Evolutionary conservation across 2,329 filamentous ascomycete species (phyloP), one percentile per base, ranked within the genome.

Genomic region (Claviceps humidiphila): DNA sequence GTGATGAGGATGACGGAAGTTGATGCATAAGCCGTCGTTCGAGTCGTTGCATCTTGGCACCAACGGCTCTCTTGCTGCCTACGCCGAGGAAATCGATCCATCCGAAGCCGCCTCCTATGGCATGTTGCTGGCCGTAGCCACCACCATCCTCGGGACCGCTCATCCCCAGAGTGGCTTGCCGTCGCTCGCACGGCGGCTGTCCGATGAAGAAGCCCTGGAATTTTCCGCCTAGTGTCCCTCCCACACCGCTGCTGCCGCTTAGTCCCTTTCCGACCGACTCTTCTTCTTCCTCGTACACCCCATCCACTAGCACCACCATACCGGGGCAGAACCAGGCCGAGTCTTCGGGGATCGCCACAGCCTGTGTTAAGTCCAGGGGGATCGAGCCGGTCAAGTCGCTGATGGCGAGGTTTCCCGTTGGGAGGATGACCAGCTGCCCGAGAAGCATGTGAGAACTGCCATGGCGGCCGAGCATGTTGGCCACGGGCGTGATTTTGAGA

Each of bases 71-170:
- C 66, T 95, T 89, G 61, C 89, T 95, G 39, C 91, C 91, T 1
- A 93, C 80, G 5, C 91, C 93, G 1, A 97, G 74, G 63, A 97
- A 98, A 66, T 97, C 93, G 51, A 95, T 89, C 90, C 93, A 98
- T 44, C 93, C 93, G 63, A 97, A 96, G 1, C 87, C 88, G 53
- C 87, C 87, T 30, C 84, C 85, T 43, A 86, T 80, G 41, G 79
- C 82, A 55, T 80, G 74, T 54, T 80, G 77, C 20, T 72, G 69
- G 11, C 76, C 74, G 20, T 81, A 78, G 1, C 44, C 44, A 5
- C 44, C 16, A n/a, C 34, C 42, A n/a, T 75, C 74, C 22, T 82
- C 78, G 2, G 71, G 74, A 16, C 74, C 77, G 52, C 75, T 79
- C 49, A 86, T 80, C 9, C 90, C 90, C 3, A 96, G 73, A 0